Base-by-base conservation (phyloP, 106 monocot genomes). In the Dendrobium nobile region DNA sequence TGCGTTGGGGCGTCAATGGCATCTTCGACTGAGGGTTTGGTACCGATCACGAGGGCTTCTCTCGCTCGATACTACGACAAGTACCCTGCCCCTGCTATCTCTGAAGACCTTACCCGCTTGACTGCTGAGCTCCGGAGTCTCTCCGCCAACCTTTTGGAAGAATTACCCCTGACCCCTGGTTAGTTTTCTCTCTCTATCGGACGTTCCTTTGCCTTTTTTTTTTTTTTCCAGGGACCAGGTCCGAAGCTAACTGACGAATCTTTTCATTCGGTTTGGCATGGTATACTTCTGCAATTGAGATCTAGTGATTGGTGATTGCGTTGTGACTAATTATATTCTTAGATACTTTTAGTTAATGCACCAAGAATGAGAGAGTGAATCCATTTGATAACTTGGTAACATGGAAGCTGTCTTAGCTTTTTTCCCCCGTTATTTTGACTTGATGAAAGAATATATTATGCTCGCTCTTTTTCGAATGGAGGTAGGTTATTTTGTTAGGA, bases 1-100 rank as follows among this genome's bases (percentile, higher is more conserved):
- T 1, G 74, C 1, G 31, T 16, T 18, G 27, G 17, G 27, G 79
- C 47, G 17, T 75, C 75, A 56, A 91, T 91, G 95, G 87, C 90
- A 9, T 85, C 83, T 26, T 87, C 88, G 37, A 86, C 83, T 64
- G 91, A 96, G 10, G 95, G 95, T 7, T 59, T 96, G 68, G 91
- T 96, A 72, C 95, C 95, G 77, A 96, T 96, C 72, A 96, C 95
- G 19, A 85, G 95, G 87, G 82, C 81, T 4, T 96, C 88, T 81
- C 80, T 97, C 18, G 85, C 92, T 4, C 85, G 85, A 18, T 97
- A 94, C 80, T 97, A 97, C 89, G 97, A 97, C 41, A 90, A 92
- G 75, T 94, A 92, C 81, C 88, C 89, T 19, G 73, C 88, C 22
- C 72, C 85, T 22, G 87, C 89, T 33, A 79, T 94, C 18, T 72